Conservation (phyloP, 2,329 filamentous ascomycete genomes). For the Monilinia vaccinii-corymbosi region DNA sequence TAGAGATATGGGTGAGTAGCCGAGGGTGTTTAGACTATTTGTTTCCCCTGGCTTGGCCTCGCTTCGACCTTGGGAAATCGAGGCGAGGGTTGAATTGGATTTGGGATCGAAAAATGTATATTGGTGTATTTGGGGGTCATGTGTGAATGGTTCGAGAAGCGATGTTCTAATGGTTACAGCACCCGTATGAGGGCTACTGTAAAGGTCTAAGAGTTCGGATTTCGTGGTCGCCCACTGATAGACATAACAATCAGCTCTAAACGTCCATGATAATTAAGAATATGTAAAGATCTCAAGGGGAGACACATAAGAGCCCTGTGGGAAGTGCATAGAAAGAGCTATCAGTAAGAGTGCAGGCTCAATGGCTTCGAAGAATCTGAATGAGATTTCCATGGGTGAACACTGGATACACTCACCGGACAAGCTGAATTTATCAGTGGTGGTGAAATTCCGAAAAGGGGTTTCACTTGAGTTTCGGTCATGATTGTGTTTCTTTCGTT, state of each 20-base stretch:
- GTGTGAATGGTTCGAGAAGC: slow-evolving; percentile 53
- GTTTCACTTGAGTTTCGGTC: not conserved
- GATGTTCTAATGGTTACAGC: slow-evolving; percentile 68
- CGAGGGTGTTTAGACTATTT: slow-evolving; percentile 59
- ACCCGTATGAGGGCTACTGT: slow-evolving; percentile 53
- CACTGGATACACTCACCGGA: slow-evolving; percentile 32
- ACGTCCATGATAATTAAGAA: not conserved
- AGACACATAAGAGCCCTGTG: too few species aligned
- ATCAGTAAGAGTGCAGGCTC: not conserved
- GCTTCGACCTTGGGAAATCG: slow-evolving; percentile 13
- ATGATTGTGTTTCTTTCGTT: not conserved
- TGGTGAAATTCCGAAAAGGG: slow-evolving; percentile 15
- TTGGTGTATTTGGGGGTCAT: slow-evolving; percentile 58
- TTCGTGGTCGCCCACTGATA: slow-evolving; percentile 55
- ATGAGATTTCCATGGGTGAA: too few species aligned
- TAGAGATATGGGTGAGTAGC: slow-evolving; percentile 60
- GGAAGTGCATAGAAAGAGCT: not conserved
- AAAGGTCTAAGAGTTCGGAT: slow-evolving; percentile 52
- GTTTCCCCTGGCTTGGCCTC: slow-evolving; percentile 21
- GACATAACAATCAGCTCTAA: not conserved
- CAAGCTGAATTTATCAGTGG: slow-evolving; percentile 67
- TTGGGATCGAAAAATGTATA: slow-evolving; percentile 53
- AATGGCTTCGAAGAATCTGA: not conserved
- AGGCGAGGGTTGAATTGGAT: slow-evolving; percentile 25
- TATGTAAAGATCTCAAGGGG: not conserved